Evolutionary conservation across 805 yeast species (phyloP).

Genomic region (Kregervanrija fluxuum): DNA sequence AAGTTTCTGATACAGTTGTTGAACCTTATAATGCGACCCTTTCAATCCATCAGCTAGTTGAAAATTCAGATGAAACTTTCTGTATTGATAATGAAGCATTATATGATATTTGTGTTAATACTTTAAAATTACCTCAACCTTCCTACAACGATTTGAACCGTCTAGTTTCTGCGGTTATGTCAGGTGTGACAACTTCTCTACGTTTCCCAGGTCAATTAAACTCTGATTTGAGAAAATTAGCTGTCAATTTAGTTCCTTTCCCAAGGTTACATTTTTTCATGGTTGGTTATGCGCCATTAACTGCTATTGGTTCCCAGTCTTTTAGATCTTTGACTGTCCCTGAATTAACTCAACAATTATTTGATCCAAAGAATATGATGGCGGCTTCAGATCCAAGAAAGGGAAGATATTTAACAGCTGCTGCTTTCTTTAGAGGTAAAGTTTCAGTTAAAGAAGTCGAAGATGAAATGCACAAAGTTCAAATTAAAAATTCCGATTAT

Average conservation of each 20-base stretch:
- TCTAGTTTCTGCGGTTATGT: conserved; percentile 86
- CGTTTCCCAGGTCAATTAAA: conserved; percentile 95
- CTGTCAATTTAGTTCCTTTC: conserved; percentile 91
- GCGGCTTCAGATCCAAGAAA: conserved; percentile 88
- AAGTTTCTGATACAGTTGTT: conserved; percentile 86
- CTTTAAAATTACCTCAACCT: conserved; percentile 76
- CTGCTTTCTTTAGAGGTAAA: conserved; percentile 91
- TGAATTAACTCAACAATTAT: conserved; percentile 89
- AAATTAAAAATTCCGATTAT: conserved; percentile 70
- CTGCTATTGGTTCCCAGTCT: conserved; percentile 71
- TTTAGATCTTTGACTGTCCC: conserved; percentile 84
- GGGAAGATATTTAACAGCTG: conserved; percentile 88
- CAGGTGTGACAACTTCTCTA: conserved; percentile 89
- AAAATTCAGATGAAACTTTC: conserved; percentile 87
- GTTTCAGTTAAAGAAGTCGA: conserved; percentile 91
- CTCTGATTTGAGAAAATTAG: conserved; percentile 86
- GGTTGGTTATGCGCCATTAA: conserved; percentile 91
- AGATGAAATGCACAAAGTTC: conserved; percentile 83
- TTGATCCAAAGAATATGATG: conserved; percentile 91
- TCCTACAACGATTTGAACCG: conserved; percentile 71
- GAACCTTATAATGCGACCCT: conserved; percentile 93
- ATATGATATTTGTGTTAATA: conserved; percentile 81
- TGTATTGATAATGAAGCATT: conserved; percentile 93
- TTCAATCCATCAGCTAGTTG: conserved; percentile 86
- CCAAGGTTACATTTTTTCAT: conserved; percentile 93